Conservation (phyloP, 2,329 filamentous ascomycete species). For the Calonectria pseudoturangicola region DNA sequence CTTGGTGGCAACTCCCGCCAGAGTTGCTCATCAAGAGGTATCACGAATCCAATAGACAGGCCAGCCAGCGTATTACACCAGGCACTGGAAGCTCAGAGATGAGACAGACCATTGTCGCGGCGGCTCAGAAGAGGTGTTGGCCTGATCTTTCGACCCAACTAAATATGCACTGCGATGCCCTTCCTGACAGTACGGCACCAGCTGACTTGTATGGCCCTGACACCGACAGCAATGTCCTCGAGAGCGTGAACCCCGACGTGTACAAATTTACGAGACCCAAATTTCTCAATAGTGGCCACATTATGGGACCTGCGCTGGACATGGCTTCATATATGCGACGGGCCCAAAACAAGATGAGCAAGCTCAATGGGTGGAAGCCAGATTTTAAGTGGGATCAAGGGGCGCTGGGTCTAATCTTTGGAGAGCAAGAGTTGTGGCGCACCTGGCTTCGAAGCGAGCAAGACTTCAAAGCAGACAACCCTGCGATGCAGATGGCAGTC, state of each 20-base stretch:
- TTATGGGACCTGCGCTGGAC: conserved; percentile 53
- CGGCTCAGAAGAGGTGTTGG: conserved; percentile 51
- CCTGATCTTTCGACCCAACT: conserved; percentile 35
- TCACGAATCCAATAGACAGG: conserved; percentile 44
- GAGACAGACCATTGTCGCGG: conserved; percentile 48
- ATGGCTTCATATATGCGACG: conserved; percentile 50
- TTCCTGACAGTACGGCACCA: conserved; percentile 43
- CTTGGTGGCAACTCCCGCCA: conserved; percentile 57
- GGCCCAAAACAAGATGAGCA: conserved; percentile 47
- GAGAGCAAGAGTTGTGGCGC: conserved; percentile 52
- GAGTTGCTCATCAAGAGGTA: conserved; percentile 54
- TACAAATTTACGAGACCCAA: conserved; percentile 46
- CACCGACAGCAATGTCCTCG: conserved; percentile 35
- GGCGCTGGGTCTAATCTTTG: conserved; percentile 54
- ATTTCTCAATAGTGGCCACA: conserved; percentile 54
- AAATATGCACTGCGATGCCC: conserved; percentile 43
- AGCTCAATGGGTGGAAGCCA: conserved; percentile 7
- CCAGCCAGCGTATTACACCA: conserved; percentile 42
- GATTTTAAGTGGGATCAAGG: conserved; percentile 54
- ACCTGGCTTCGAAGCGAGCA: neutral
- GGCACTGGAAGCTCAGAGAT: conserved; percentile 10
- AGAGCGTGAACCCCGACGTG: neutral
- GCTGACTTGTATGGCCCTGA: conserved; percentile 47
- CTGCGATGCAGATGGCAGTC: conserved; percentile 12
- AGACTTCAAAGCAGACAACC: neutral